Evolutionary conservation across 768 basidiomycete species (phyloP).

Genomic region (Boletus rubropictus): DNA sequence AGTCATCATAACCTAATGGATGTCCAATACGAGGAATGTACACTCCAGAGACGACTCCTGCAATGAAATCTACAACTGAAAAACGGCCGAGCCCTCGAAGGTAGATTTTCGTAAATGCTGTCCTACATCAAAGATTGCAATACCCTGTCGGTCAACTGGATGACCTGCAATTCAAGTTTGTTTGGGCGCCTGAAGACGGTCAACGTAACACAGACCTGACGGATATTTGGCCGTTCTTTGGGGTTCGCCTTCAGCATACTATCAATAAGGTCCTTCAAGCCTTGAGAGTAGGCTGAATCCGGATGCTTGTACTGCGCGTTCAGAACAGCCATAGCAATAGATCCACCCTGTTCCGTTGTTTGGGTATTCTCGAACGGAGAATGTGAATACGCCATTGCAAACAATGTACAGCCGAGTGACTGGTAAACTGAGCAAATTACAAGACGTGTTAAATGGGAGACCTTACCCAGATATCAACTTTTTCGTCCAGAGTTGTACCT

Average conservation of each 20-base stretch:
- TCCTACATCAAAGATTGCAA: constrained; percentile 50
- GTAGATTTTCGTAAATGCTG: neutral
- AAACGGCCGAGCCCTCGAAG: neutral
- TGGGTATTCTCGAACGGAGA: constrained; percentile 94
- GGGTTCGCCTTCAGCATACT: constrained; percentile 81
- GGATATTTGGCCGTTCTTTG: constrained; percentile 76
- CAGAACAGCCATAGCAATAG: constrained; percentile 95
- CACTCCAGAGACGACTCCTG: constrained; percentile 8
- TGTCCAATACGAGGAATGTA: neutral
- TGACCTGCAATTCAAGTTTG: constrained; percentile 42
- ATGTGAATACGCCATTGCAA: constrained; percentile 89
- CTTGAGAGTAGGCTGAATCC: constrained; percentile 78
- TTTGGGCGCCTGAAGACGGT: neutral
- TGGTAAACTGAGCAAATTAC: constrained; percentile 29
- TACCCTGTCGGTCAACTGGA: constrained; percentile 58
- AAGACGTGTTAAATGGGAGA: neutral
- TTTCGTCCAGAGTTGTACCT: constrained; percentile 79
- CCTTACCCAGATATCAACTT: constrained; percentile 93
- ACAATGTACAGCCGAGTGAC: constrained; percentile 95
- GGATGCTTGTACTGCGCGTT: constrained; percentile 93
- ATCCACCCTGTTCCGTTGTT: constrained; percentile 90
- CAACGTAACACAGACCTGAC: constrained; percentile 49
- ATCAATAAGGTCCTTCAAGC: constrained; percentile 76
- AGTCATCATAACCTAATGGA: constrained; percentile 4
- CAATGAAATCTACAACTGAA: constrained; percentile 6